These are phyloP conservation scores for Phytophthora agathidicida DNA, from an alignment of 352 stramenopile genomes.

Conservation along the genomic window DNA sequence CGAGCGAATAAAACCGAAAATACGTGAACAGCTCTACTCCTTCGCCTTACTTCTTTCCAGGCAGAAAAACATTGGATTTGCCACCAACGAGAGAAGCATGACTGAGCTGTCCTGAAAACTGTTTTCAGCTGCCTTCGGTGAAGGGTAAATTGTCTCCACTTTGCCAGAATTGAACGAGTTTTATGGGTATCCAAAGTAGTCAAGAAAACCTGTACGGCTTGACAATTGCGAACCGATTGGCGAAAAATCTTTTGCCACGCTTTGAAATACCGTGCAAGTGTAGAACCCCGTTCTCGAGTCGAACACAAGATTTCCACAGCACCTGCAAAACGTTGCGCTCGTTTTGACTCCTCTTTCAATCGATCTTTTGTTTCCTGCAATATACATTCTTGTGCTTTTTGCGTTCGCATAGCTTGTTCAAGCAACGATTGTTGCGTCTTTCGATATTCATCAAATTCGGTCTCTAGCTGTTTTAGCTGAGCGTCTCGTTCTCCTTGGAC, in stretches of 20 bases:
- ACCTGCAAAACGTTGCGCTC: conserved; percentile 15
- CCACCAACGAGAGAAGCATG: conserved; percentile 13
- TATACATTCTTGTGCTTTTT: conserved; percentile 13
- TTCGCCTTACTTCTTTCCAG: conserved; percentile 22
- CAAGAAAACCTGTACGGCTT: conserved; percentile 8
- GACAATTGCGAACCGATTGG: conserved; percentile 2
- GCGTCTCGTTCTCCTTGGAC: conserved; percentile 11
- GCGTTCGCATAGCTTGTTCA: conserved; percentile 1
- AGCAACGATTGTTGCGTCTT: conserved; percentile 7
- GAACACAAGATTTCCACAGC: conserved; percentile 21
- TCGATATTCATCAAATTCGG: conserved; percentile 18
- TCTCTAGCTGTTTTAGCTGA: conserved; percentile 17
- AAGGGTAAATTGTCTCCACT: conserved; percentile 17
- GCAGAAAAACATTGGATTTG: conserved; percentile 21
- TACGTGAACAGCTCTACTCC: conserved; percentile 18
- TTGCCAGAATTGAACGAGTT: neutral
- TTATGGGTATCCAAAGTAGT: neutral
- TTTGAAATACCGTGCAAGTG: conserved; percentile 14
- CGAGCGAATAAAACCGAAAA: conserved; percentile 24
- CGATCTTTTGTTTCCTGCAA: conserved; percentile 7
- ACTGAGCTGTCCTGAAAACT: conserved; percentile 12
- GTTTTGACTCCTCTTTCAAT: conserved; percentile 13
- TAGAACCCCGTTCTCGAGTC: conserved; percentile 5
- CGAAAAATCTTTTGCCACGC: conserved; percentile 14
- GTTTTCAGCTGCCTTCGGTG: conserved; percentile 11